Percentiles rank a stretch among this genome's conserved stretches.
Conservation (phyloP, 1,284 basidiomycete genomes). For the Rugosomyces carneus region DNA sequence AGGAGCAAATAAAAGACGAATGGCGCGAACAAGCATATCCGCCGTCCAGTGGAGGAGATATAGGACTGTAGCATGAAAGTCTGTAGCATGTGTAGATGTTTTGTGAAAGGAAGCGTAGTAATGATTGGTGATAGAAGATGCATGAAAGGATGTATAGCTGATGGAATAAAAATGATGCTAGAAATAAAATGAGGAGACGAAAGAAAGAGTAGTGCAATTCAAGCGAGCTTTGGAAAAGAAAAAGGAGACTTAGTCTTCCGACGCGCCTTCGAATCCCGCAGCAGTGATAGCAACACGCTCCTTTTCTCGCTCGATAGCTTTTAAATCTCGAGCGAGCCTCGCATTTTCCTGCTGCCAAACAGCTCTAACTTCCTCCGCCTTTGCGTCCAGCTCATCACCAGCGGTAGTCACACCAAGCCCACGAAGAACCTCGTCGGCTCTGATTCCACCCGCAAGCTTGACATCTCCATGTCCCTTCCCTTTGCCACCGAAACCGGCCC, state of each 20-base stretch:
- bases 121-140: slow-evolving; percentile 6
- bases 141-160: slow-evolving; percentile 13
- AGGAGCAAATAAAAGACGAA: too few relatives aligned
- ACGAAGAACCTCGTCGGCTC: slow-evolving; percentile 58
- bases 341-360: slow-evolving; percentile 64
- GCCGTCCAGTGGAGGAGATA: too few relatives aligned
- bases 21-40: too few relatives aligned
- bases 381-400: slow-evolving; percentile 32
- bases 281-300: slow-evolving; percentile 23
- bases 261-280: slow-evolving; percentile 45
- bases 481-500: slow-evolving; percentile 32
- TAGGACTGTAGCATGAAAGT: too few relatives aligned
- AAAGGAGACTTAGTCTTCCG: slow-evolving; percentile 36
- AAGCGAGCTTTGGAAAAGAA: slow-evolving; percentile 12
- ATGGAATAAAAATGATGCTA: slow-evolving; percentile 6
- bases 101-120: too few relatives aligned
- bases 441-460: slow-evolving; percentile 48
- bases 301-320: slow-evolving; percentile 28
- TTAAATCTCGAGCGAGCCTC: slow-evolving; percentile 50
- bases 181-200: not conserved
- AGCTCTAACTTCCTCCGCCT: slow-evolving; percentile 59
- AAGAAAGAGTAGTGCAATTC: not conserved
- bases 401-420: slow-evolving; percentile 48
- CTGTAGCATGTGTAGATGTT: too few relatives aligned
- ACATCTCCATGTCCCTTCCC: slow-evolving; percentile 36